Conservation (phyloP, 768 basidiomycete genomes). For the Phylloporus scabripes region DNA sequence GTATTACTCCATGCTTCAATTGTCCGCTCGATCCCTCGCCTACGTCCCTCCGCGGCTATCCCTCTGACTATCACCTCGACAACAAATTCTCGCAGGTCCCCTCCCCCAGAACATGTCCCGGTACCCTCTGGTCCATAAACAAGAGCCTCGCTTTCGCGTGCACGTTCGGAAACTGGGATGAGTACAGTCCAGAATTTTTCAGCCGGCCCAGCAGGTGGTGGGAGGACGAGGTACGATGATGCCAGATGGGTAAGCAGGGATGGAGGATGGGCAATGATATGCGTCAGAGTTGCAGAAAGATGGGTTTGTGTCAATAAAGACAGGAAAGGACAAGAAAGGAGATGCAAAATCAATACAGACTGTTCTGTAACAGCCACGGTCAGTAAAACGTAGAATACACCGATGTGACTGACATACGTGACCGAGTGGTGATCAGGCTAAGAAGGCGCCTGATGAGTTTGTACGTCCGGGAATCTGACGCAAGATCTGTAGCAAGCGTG, state of each 20-base stretch:
- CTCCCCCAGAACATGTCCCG: constrained; percentile 35
- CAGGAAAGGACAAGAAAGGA: constrained; percentile 44
- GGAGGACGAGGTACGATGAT: constrained; percentile 62
- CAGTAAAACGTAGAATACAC: constrained; percentile 2
- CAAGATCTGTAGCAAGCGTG: constrained; percentile 54
- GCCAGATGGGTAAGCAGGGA: constrained; percentile 64
- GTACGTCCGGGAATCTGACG: constrained; percentile 49
- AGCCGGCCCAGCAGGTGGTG: constrained; percentile 56
- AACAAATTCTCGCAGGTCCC: constrained; percentile 45
- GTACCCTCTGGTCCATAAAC: constrained; percentile 53
- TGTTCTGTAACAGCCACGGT: constrained; percentile 32
- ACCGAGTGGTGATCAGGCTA: constrained; percentile 38
- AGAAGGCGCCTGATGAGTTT: constrained; percentile 47
- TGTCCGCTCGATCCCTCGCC: constrained; percentile 51
- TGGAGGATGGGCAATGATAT: constrained; percentile 66
- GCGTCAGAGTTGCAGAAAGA: constrained; percentile 61
- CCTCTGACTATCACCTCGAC: constrained; percentile 57
- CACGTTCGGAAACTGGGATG: constrained; percentile 58
- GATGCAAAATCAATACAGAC: constrained; percentile 59
- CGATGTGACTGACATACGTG: constrained; percentile 40
- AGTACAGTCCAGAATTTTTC: constrained; percentile 81
- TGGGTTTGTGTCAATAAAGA: constrained; percentile 53
- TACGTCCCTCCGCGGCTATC: constrained; percentile 38
- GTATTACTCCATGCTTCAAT: constrained; percentile 57
- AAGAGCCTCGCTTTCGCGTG: constrained; percentile 52